phyloP scores from a whole-genome alignment of 1,284 basidiomycete genomes.

The Chalciporus sp. region DNA sequence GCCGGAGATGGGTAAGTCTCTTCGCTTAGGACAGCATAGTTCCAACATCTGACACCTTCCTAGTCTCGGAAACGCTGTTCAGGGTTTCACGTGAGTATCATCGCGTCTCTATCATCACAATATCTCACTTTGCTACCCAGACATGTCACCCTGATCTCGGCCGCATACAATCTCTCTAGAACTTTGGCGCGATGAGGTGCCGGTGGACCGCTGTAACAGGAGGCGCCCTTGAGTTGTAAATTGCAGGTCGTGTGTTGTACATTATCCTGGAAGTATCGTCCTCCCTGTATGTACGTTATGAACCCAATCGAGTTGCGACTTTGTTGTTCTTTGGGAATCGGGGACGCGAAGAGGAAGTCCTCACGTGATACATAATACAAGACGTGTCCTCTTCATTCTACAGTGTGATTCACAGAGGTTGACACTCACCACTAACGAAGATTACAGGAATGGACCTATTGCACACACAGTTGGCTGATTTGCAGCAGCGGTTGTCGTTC shows the following conservation, averaged over 20 bases:
- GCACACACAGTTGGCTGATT: slow-evolving; percentile 51
- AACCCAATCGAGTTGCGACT: not conserved
- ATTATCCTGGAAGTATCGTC: not conserved
- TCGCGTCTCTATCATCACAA: not conserved
- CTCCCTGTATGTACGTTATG: not conserved
- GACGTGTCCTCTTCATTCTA: slow-evolving; percentile 13
- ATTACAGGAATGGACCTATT: slow-evolving; percentile 53
- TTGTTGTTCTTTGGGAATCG: too few relatives aligned
- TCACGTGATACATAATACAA: slow-evolving; percentile 17
- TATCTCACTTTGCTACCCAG: slow-evolving; percentile 37
- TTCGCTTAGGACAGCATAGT: not conserved
- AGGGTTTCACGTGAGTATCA: slow-evolving; percentile 77
- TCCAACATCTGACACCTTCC: not conserved
- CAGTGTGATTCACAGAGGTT: too few relatives aligned
- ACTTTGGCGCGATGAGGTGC: slow-evolving; percentile 41
- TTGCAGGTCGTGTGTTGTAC: not conserved
- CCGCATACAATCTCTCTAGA: slow-evolving; percentile 78
- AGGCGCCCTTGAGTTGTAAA: too few relatives aligned
- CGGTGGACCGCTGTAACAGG: not conserved
- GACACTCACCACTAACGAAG: not conserved
- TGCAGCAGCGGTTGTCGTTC: slow-evolving; percentile 61
- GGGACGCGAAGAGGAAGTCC: not conserved
- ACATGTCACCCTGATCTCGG: slow-evolving; percentile 81
- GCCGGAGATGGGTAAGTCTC: slow-evolving; percentile 70
- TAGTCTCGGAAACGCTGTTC: slow-evolving; percentile 82